Percentiles rank a stretch among this genome's conserved stretches.
These are phyloP conservation scores for Pelargonium cotyledonis DNA, from an alignment of 441 rosid genomes.

Conservation along the genomic window DNA sequence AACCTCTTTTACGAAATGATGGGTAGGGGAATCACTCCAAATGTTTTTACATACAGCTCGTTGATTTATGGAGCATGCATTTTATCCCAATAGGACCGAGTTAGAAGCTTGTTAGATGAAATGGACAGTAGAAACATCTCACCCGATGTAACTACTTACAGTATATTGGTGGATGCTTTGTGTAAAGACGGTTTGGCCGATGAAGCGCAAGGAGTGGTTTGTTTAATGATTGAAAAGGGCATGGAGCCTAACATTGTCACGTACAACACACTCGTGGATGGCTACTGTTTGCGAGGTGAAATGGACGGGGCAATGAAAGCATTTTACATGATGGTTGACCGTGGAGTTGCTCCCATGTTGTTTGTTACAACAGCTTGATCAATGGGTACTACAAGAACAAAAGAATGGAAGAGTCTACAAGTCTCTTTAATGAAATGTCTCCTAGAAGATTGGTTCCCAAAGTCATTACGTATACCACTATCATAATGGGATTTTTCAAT, in stretches of 20 bases:
- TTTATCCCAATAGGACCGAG: conserved; percentile 4
- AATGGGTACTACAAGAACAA: not conserved
- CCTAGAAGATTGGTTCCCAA: not conserved
- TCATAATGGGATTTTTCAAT: not conserved
- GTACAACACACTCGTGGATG: conserved; percentile 16
- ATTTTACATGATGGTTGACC: not conserved
- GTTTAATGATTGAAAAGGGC: conserved; percentile 20
- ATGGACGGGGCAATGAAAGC: not conserved
- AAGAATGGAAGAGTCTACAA: not conserved
- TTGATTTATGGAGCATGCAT: conserved; percentile 28
- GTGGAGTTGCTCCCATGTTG: not conserved
- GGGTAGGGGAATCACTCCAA: conserved; percentile 16
- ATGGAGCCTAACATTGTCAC: conserved; percentile 21
- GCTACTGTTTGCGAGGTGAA: not conserved
- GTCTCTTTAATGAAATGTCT: not conserved
- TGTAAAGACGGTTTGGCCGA: conserved; percentile 12
- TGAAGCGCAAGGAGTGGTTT: conserved; percentile 18
- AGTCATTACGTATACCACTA: not conserved
- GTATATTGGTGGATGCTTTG: conserved; percentile 19
- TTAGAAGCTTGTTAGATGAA: not conserved
- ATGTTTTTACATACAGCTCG: conserved; percentile 23
- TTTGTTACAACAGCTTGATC: conserved; percentile 2
- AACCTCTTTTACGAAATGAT: conserved; percentile 22
- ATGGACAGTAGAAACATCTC: not conserved
- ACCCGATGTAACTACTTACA: not conserved